phyloP scores from a whole-genome alignment of 768 basidiomycete genomes.

The Boletus subparvulus region DNA sequence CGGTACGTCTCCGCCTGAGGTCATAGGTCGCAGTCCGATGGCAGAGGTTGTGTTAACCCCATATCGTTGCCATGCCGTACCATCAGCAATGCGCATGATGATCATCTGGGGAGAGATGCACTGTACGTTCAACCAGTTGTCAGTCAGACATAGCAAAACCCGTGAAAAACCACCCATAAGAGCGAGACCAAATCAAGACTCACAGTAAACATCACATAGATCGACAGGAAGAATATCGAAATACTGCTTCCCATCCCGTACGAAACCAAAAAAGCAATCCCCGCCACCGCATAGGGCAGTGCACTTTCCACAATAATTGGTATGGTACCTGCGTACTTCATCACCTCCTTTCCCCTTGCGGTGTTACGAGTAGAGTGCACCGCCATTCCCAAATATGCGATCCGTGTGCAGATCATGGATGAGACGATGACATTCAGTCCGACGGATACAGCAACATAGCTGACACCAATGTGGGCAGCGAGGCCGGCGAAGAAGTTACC shows the following conservation, averaged over 20 bases:
- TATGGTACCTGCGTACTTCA: background rate
- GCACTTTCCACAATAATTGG: constrained; percentile 13
- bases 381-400: background rate
- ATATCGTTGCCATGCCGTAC: constrained; percentile 4
- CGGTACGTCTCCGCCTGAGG: too few species aligned
- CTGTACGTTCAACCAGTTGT: background rate
- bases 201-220: constrained; percentile 13
- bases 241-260: constrained; percentile 1
- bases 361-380: background rate
- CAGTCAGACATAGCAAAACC: background rate
- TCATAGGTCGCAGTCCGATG: background rate
- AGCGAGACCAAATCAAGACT: background rate
- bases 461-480: constrained; percentile 10
- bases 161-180: background rate
- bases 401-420: constrained; percentile 10
- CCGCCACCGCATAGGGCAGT: constrained; percentile 9
- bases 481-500: constrained; percentile 1
- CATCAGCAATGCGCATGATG: constrained; percentile 6
- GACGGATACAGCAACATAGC: constrained; percentile 6
- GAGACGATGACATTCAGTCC: constrained; percentile 8
- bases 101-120: constrained; percentile 14
- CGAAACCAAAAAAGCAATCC: constrained; percentile 11
- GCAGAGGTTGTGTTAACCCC: background rate
- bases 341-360: background rate
- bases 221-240: constrained; percentile 5